Base-by-base conservation (phyloP, 2,329 filamentous ascomycete genomes). In the Ophiostoma fasciatum region DNA sequence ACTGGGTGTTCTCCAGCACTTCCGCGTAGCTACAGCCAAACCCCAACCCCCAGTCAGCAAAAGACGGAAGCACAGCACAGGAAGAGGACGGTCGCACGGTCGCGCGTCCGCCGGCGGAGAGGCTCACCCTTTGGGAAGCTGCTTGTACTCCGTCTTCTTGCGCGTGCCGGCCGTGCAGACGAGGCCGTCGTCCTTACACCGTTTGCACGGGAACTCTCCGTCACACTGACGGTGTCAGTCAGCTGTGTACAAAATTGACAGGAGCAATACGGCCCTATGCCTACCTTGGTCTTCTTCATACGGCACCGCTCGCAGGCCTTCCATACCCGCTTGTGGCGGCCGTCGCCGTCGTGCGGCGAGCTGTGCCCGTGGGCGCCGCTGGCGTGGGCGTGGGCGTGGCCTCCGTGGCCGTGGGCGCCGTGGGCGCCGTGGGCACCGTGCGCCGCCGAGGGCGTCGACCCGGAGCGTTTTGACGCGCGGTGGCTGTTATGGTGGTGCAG, bases 251-350 rank as follows among this genome's bases (percentile, higher is more conserved):
- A 39, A 28, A 28, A 23, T n/a, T n/a, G n/a, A 28, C 23, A 19
- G 37, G 25, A 26, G 29, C 9, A 23, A 23, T 10, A 10, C 22
- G 9, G 9, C 22, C 5, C 22, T 5, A 15, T 4, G 7, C 33
- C 4, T 55, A 73, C 71, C 71, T 77, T 77, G 36, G 73, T 78
- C 61, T 78, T 78, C 63, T 77, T 78, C 70, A 76, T 76, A 45
- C 72, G 60, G 59, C 72, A 78, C 45, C 73, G 60, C 55, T 77
- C 71, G 44, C 73, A 78, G 14, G 73, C 73, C 51, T 77, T 77
- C 71, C 71, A 76, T 37, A 76, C 71, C 45, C 73, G 60, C 59
- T 76, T 77, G 49, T 76, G 70, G 43, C 71, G 62, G 32, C 63
- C 65, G 44, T 75, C 71, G 35, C 52, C 51, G 36, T 60, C 55